phyloP scores from a whole-genome alignment of 257 asterid species.

The Solanum tarijense region DNA sequence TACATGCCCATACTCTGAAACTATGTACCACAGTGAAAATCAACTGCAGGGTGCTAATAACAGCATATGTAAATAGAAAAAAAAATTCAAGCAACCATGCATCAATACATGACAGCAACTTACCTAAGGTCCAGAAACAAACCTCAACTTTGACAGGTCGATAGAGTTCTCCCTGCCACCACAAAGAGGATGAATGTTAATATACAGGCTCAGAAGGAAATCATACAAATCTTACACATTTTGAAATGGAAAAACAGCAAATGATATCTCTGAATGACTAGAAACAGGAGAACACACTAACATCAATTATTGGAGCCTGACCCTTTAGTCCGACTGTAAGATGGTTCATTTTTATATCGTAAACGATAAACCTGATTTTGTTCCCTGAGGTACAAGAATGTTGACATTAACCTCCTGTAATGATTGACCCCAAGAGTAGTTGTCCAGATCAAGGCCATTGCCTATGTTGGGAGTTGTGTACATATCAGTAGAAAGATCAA shows the following conservation, averaged over 20 bases:
- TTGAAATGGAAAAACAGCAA: neutral
- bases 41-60: neutral
- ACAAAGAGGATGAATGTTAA: neutral
- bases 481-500: neutral
- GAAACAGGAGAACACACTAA: neutral
- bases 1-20: neutral
- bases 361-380: conserved; percentile 24
- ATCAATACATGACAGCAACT: neutral
- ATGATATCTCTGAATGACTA: neutral
- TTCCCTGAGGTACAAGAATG: conserved; percentile 47
- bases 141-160: conserved; percentile 58
- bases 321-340: conserved; percentile 31
- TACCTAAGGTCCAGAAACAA: conserved; percentile 83
- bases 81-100: neutral
- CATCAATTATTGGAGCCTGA: conserved; percentile 28
- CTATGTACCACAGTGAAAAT: neutral
- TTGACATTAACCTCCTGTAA: conserved; percentile 54
- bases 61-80: neutral
- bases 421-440: conserved; percentile 62
- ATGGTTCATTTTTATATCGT: conserved; percentile 23
- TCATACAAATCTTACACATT: neutral
- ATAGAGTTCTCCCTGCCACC: conserved; percentile 56
- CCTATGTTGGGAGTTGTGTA: conserved; percentile 40
- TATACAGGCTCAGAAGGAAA: neutral
- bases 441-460: conserved; percentile 74